A percentile compares a stretch with the other conserved stretches of the same genome.
phyloP scores from a whole-genome alignment of 1,284 basidiomycete species.

The Ganoderma sp. region DNA sequence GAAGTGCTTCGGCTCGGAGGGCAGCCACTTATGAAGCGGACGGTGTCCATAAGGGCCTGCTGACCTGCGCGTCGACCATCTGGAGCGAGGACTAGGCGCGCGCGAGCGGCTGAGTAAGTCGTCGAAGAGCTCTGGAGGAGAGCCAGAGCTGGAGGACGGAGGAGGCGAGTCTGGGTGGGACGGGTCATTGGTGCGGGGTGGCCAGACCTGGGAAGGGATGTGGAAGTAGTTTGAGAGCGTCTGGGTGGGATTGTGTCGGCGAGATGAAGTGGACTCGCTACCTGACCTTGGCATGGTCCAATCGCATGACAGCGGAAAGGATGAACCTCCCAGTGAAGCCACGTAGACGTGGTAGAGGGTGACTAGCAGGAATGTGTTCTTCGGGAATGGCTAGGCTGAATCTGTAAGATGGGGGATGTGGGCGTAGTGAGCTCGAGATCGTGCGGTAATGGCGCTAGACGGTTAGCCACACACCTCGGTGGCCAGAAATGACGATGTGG shows the following conservation, averaged over 20 bases:
- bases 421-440: not conserved
- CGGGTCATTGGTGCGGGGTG: conserved; percentile 4
- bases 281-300: conserved; percentile 28
- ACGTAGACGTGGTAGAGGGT: not conserved
- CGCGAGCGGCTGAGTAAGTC: conserved; percentile 19
- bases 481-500: not conserved
- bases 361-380: not conserved
- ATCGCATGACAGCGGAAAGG: conserved; percentile 7
- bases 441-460: not conserved
- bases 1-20: conserved; percentile 17
- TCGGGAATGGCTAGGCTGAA: not conserved
- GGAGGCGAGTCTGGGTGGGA: conserved; percentile 9
- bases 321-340: not conserved
- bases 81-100: conserved; percentile 21
- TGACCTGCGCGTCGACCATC: conserved; percentile 27
- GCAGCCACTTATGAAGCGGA: conserved; percentile 23
- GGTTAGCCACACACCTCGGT: conserved; percentile 2
- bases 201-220: conserved; percentile 22
- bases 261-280: conserved; percentile 27
- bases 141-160: not conserved
- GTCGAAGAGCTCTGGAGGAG: conserved; percentile 13
- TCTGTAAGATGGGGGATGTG: not conserved
- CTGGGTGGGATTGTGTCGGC: conserved; percentile 27
- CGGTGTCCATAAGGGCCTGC: conserved; percentile 28
- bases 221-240: conserved; percentile 25